Evolutionary conservation across 2,329 filamentous ascomycete species (phyloP).

Genomic region (Colletotrichum filicis): DNA sequence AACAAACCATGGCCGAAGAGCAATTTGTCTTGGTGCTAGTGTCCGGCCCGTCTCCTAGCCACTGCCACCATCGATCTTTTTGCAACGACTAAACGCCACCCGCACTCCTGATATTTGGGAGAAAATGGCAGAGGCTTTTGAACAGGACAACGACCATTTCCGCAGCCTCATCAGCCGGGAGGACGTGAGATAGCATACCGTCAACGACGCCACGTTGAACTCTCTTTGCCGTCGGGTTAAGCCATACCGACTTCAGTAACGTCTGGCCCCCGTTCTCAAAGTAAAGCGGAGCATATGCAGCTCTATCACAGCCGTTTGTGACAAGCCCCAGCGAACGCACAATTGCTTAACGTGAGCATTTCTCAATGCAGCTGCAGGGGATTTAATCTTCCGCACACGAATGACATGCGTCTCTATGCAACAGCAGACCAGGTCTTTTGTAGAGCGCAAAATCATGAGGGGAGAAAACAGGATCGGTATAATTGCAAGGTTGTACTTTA

Average conservation of each 20-base stretch:
- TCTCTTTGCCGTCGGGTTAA: background rate
- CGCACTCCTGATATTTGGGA: constrained; percentile 14
- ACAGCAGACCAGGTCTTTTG: background rate
- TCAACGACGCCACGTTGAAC: background rate
- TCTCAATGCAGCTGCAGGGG: constrained; percentile 3
- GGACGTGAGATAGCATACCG: background rate
- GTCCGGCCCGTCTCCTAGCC: constrained; percentile 21
- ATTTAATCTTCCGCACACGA: constrained; percentile 11
- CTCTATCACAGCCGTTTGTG: constrained; percentile 23
- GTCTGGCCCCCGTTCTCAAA: background rate
- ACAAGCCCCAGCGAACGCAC: constrained; percentile 19
- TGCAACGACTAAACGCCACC: constrained; percentile 16
- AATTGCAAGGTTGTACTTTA: background rate
- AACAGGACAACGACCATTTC: background rate
- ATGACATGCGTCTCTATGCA: constrained; percentile 2
- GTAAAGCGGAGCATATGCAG: constrained; percentile 24
- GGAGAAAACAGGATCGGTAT: background rate
- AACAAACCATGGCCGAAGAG: background rate
- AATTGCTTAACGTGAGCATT: constrained; percentile 6
- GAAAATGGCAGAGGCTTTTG: background rate
- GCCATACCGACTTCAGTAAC: background rate
- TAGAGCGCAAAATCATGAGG: background rate
- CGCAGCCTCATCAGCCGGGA: background rate
- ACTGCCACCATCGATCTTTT: constrained; percentile 5
- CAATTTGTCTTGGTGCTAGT: background rate